A percentile compares a stretch with the other conserved stretches of the same genome.
These are phyloP conservation scores for Barnettozyma sp. DNA, from an alignment of 805 yeast species.

Conservation along the genomic window DNA sequence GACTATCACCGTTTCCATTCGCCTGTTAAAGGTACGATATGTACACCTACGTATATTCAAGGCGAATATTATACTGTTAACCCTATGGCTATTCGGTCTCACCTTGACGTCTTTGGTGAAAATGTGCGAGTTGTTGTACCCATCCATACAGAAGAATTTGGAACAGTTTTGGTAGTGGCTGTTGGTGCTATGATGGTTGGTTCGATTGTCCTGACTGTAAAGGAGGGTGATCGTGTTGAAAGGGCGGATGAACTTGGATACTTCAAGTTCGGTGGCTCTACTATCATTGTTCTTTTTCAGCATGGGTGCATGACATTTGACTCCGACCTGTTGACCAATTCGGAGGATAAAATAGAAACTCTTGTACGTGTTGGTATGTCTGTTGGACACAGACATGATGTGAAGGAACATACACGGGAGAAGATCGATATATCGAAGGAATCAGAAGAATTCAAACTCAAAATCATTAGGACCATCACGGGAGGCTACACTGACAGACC, in stretches of 20 bases:
- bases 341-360: slow-evolving; percentile 68
- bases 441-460: slow-evolving; percentile 39
- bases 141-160: slow-evolving; percentile 69
- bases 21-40: slow-evolving; percentile 73
- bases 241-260: slow-evolving; percentile 87
- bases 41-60: slow-evolving; percentile 58
- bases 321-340: slow-evolving; percentile 63
- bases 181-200: slow-evolving; percentile 99
- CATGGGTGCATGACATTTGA: slow-evolving; percentile 51
- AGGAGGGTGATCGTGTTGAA: slow-evolving; percentile 47
- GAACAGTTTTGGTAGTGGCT: slow-evolving; percentile 67
- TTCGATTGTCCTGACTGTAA: slow-evolving; percentile 65
- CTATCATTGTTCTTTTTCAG: slow-evolving; percentile 64
- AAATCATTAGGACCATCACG: slow-evolving; percentile 50
- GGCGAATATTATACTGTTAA: slow-evolving; percentile 96
- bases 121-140: slow-evolving; percentile 77
- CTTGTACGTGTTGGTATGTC: slow-evolving; percentile 87
- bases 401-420: slow-evolving; percentile 42
- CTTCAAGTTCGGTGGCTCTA: slow-evolving; percentile 95
- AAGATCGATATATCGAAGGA: slow-evolving; percentile 40
- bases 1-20: slow-evolving; percentile 92
- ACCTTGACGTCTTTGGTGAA: slow-evolving; percentile 88
- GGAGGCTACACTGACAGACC: slow-evolving; percentile 37
- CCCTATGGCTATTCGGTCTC: slow-evolving; percentile 92
- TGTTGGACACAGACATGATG: slow-evolving; percentile 62